Evolutionary conservation across 2,329 filamentous ascomycete species (phyloP), one percentile per base, ranked within the genome.

Genomic region (Aspergillus persii): DNA sequence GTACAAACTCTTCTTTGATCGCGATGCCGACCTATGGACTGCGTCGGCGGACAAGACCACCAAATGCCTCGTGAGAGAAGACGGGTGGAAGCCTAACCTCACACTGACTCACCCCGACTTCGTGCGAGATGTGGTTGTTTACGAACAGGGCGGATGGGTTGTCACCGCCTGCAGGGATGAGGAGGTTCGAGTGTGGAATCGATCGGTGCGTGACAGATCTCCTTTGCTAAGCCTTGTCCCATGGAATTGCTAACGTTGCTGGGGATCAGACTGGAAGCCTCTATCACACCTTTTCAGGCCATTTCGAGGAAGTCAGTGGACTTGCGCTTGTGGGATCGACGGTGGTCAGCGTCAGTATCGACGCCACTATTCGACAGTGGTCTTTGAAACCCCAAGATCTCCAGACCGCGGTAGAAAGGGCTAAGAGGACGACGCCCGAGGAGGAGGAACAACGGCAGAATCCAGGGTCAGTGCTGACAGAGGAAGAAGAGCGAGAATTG

Each of bases 271-370:
- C 86, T 8, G 91, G 91, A 4, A 86, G 89, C 71, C 79, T 96
- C 33, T 84, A 89, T 70, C 90, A 90, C 73, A 84, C 84, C 7
- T 87, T 94, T 61, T 83, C 86, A 41, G 95, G 95, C 0, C 95
- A 99, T 77, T 98, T 86, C 71, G 92, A 99, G 70, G 95, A 98
- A 75, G 89, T 99, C 12, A 97, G 92, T 1, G 91, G 89, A 39
- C 76, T 98, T 48, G 80, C 89, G 1, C 72, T 96, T 53, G 73
- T 92, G 23, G 77, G 74, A 2, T 74, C 74, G 49, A 76, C 72
- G 3, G 79, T 96, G 9, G 86, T 91, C 63, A 97, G 92, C 72
- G 90, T 95, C 56, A 87, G 91, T 64, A 96, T 98, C 66, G 95
- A 99, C 76, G 89, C 88, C 2, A 98, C 95, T 0, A 82, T 98